Evolutionary conservation across 2,329 filamentous ascomycete genomes (phyloP), one percentile per base, ranked within the genome.

Genomic region (Clonostachys rhizophaga): DNA sequence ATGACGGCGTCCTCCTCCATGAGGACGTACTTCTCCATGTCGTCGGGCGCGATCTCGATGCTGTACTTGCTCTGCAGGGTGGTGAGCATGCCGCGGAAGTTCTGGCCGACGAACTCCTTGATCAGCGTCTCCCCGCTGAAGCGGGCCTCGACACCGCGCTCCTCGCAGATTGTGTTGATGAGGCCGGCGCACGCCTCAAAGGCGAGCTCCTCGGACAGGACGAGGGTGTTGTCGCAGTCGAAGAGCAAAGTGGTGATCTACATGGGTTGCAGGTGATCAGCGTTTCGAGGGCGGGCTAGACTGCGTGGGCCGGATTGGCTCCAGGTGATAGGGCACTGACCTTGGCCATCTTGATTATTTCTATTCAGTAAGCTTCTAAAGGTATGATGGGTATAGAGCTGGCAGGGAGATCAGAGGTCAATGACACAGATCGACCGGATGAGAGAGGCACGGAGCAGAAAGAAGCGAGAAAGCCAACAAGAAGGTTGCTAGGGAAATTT

Each of bases 171-270:
- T 67, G 90, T 76, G 72, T 96, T 96, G 75, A 90, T 86, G 54
- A 96, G 83, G 50, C 89, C 87, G 60, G 91, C 89, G 69, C 89
- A 95, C 56, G 89, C 91, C 71, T 92, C 89, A 67, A 96, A 95
- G 64, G 91, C 91, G 58, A 95, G 79, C 61, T 88, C 84, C 75
- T 96, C 91, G 47, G 89, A 95, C 59, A 94, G 83, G 65, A 94
- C 90, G 65, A 96, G 89, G 54, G 91, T 96, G 79, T 96, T 96
- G 81, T 96, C 81, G 69, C 80, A 84, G 67, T 90, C 86, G 67
- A 90, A 87, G 58, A 90, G 78, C 61, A 90, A 73, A 54, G 85
- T 79, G 48, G 76, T 87, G 69, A 89, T 86, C 65, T 69, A 34
- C 14, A 39, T 5, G 24, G 24, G 24, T 30, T 10, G 24, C 24